These are phyloP conservation scores for Herpetomonas muscarum DNA, from an alignment of 208 protist genomes.

Conservation along the genomic window DNA sequence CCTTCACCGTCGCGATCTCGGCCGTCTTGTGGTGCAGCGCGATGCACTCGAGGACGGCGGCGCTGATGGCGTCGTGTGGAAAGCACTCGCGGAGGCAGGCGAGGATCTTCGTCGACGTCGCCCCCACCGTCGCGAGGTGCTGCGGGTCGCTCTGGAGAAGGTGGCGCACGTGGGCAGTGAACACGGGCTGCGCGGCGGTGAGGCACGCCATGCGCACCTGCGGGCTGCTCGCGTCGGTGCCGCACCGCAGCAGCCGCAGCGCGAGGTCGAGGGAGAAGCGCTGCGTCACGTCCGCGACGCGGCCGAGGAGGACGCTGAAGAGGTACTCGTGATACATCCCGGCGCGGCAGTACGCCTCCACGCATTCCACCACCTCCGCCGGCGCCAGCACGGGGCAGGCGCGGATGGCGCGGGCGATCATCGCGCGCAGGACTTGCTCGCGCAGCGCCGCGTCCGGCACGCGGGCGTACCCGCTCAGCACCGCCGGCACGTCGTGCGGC, in stretches of 20 bases:
- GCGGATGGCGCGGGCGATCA: constrained; percentile 63
- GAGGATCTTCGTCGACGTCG: constrained; percentile 45
- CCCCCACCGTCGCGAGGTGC: constrained; percentile 43
- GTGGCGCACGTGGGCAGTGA: constrained; percentile 57
- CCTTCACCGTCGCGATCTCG: constrained; percentile 40
- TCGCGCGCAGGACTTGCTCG: constrained; percentile 45
- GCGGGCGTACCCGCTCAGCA: not conserved
- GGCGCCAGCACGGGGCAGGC: constrained; percentile 30
- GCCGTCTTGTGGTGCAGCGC: constrained; percentile 41
- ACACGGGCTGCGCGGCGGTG: constrained; percentile 67
- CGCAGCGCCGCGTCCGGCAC: constrained; percentile 16
- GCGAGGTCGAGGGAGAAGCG: constrained; percentile 58
- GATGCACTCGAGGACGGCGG: constrained; percentile 57
- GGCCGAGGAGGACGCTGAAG: constrained; percentile 65
- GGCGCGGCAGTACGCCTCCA: constrained; percentile 68
- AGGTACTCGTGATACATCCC: constrained; percentile 62
- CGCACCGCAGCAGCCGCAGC: constrained; percentile 63
- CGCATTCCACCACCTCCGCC: constrained; percentile 50
- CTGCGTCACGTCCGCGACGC: constrained; percentile 52
- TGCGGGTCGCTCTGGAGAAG: constrained; percentile 66
- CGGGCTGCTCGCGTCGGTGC: constrained; percentile 23
- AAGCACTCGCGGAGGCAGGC: constrained; percentile 70
- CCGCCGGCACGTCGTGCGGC: not conserved
- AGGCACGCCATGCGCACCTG: constrained; percentile 57
- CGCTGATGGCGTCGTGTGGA: constrained; percentile 53